These are phyloP conservation scores for Pseudopyricularia javanii DNA, from an alignment of 2,329 filamentous ascomycete species.

Conservation along the genomic window DNA sequence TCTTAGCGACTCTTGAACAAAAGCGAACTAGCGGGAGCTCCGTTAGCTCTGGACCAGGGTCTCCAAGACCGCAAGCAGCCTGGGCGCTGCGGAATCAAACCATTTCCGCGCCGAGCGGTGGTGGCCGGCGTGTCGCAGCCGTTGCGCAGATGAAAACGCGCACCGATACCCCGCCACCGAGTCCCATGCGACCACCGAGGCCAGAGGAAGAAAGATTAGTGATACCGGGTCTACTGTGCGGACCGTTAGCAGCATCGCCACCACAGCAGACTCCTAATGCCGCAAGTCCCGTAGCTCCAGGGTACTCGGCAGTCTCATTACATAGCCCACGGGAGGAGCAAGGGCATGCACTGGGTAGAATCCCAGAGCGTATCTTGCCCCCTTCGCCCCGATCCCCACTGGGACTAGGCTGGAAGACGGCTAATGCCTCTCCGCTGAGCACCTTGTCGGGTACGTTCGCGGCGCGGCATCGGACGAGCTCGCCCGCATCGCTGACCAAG, in stretches of 20 bases:
- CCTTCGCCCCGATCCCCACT: neutral
- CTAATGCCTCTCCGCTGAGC: neutral
- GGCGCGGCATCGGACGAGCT: neutral
- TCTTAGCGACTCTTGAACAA: neutral
- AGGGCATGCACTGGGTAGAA: neutral
- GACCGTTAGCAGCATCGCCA: neutral
- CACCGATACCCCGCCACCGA: conserved; percentile 11
- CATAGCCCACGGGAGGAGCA: neutral
- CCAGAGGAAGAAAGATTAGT: conserved; percentile 22
- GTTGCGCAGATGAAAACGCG: conserved; percentile 2
- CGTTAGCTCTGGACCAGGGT: neutral
- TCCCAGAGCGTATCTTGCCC: neutral
- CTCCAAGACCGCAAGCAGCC: conserved; percentile 4
- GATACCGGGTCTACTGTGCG: conserved; percentile 17
- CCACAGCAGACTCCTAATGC: neutral
- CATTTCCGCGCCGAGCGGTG: conserved; percentile 8
- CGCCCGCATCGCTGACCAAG: neutral
- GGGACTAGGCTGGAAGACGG: conserved; percentile 7
- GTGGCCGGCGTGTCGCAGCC: conserved; percentile 6
- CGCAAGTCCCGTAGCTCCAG: neutral
- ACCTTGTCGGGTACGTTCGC: neutral
- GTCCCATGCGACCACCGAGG: conserved; percentile 20
- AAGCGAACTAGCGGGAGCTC: neutral
- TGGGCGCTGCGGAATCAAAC: conserved; percentile 15
- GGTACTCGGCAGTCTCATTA: neutral